phyloP scores from a whole-genome alignment of 306 rosid genomes.

The Lagenaria siceraria region DNA sequence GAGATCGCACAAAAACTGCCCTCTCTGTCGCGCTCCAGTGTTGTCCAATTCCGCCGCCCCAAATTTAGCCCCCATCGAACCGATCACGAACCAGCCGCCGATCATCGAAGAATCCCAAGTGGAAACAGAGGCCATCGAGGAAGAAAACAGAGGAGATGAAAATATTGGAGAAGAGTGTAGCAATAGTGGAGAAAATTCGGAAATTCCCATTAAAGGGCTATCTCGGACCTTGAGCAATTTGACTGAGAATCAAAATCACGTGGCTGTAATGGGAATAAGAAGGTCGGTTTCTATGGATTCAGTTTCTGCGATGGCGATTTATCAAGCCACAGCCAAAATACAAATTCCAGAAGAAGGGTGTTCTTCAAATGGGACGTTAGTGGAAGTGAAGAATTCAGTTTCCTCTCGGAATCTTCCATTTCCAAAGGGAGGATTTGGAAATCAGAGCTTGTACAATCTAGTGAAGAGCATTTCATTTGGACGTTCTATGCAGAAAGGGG shows the following conservation, averaged over 20 bases:
- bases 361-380: neutral
- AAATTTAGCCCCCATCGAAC: neutral
- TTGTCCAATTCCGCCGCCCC: constrained; percentile 5
- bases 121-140: neutral
- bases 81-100: neutral
- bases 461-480: neutral
- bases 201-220: neutral
- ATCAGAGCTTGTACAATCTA: neutral
- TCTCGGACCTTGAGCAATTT: neutral
- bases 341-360: neutral
- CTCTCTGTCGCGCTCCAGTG: constrained; percentile 41
- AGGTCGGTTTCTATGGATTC: neutral
- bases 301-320: neutral
- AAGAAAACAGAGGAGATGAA: neutral
- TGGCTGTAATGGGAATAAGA: neutral
- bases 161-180: neutral
- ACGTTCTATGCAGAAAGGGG: neutral
- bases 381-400: neutral
- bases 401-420: neutral
- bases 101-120: neutral
- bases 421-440: neutral
- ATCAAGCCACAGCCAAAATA: neutral
- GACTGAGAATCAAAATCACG: neutral
- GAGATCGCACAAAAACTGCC: constrained; percentile 35
- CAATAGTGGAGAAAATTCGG: neutral